A percentile compares a stretch with the other conserved stretches of the same genome.
These are phyloP conservation scores for Angomonas ambiguus DNA, from an alignment of 208 protist species.

Conservation along the genomic window DNA sequence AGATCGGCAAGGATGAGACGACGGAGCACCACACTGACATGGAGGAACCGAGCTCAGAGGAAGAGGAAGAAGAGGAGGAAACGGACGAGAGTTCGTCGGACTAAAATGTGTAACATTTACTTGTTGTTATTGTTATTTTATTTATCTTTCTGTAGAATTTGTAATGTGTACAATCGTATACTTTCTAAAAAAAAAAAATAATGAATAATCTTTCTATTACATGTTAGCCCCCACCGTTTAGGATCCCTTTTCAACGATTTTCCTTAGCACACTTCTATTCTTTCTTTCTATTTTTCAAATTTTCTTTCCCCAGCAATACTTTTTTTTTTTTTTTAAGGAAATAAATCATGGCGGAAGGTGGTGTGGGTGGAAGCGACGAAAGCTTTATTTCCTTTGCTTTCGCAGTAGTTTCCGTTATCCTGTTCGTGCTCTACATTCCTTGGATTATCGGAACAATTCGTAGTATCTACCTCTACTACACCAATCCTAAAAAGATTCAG, in stretches of 20 bases:
- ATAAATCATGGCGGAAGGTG: conserved; percentile 36
- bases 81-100: background rate
- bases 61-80: conserved; percentile 14
- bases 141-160: background rate
- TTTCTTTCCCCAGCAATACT: background rate
- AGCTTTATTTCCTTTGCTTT: conserved; percentile 88
- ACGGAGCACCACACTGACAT: conserved; percentile 10
- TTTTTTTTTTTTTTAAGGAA: conserved; percentile 11
- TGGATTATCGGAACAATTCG: conserved; percentile 68
- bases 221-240: background rate
- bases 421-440: conserved; percentile 86
- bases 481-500: conserved; percentile 44
- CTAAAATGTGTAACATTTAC: background rate
- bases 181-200: background rate
- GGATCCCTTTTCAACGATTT: background rate
- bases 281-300: background rate
- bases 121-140: background rate
- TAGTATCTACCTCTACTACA: conserved; percentile 54
- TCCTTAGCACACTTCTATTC: too few species aligned
- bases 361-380: conserved; percentile 79
- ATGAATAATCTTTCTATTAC: background rate
- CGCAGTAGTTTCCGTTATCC: conserved; percentile 75
- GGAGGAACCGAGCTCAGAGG: conserved; percentile 4
- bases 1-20: background rate
- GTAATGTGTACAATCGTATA: background rate